These are phyloP conservation scores for Paramyrothecium sp. DNA, from an alignment of 2,329 filamentous ascomycete species.

Conservation along the genomic window DNA sequence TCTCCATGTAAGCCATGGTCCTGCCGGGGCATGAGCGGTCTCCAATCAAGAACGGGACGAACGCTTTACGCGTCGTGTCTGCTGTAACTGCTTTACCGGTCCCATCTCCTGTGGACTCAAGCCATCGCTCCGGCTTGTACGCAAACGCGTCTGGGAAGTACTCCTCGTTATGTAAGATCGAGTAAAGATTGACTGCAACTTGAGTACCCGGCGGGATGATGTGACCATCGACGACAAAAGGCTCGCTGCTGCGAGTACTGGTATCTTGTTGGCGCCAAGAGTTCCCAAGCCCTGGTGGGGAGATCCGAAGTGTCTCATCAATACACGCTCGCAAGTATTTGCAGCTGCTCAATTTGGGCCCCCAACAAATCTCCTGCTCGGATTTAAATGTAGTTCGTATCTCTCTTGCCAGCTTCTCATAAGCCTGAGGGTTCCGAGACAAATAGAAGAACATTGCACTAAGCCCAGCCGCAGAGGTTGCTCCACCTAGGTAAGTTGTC, in stretches of 20 bases:
- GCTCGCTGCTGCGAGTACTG: neutral
- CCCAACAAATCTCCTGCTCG: conserved; percentile 5
- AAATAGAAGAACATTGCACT: conserved; percentile 1
- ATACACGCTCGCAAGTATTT: conserved; percentile 1
- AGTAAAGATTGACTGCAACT: neutral
- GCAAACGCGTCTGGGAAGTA: neutral
- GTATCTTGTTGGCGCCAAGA: neutral
- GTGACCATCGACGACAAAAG: neutral
- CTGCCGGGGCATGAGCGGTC: neutral
- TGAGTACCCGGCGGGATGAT: neutral
- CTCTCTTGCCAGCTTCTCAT: neutral
- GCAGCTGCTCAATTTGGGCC: neutral
- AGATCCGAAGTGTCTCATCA: neutral
- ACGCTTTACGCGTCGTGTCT: neutral
- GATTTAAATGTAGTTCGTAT: neutral
- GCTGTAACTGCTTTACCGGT: neutral
- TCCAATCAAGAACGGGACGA: neutral
- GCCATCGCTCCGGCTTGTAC: neutral
- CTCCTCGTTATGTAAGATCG: neutral
- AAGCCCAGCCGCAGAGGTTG: neutral
- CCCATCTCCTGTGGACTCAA: neutral
- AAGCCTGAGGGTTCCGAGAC: neutral
- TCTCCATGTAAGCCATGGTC: neutral
- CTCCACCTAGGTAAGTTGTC: neutral
- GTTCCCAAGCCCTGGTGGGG: neutral